Conservation (phyloP, 1,139 yeast species). For the Suhomyces bolitotheri region DNA sequence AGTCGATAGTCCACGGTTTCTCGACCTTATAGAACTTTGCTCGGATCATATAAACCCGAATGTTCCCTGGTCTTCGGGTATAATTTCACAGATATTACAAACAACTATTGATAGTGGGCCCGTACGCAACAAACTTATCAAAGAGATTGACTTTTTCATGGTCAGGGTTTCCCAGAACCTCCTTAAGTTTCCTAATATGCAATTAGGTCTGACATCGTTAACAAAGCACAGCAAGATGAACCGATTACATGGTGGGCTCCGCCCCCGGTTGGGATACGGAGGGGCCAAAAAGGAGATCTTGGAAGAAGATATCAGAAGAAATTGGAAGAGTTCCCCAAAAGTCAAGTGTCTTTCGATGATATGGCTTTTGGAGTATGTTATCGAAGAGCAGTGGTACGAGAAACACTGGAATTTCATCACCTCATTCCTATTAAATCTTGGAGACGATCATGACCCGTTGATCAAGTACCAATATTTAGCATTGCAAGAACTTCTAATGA, state of each 20-base stretch:
- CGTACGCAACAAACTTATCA: not conserved
- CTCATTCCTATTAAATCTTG: constrained; percentile 49
- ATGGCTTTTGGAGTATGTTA: constrained; percentile 27
- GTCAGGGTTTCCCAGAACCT: constrained; percentile 8
- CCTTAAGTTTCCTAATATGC: constrained; percentile 5
- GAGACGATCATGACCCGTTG: constrained; percentile 51
- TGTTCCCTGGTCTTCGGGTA: constrained; percentile 30
- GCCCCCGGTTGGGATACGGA: constrained; percentile 32
- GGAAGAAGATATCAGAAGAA: constrained; percentile 25
- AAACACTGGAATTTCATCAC: constrained; percentile 47
- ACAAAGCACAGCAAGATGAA: not conserved
- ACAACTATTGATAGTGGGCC: constrained; percentile 9
- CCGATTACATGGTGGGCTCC: constrained; percentile 23
- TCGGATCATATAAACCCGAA: constrained; percentile 31
- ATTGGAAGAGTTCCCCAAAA: constrained; percentile 36
- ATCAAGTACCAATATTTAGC: constrained; percentile 47
- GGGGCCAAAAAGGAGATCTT: constrained; percentile 21
- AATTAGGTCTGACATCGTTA: constrained; percentile 1
- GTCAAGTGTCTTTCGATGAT: constrained; percentile 29
- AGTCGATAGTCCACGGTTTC: not conserved
- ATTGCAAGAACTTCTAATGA: constrained; percentile 23
- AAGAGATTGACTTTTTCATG: constrained; percentile 4
- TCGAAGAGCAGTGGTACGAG: constrained; percentile 17
- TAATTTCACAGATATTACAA: constrained; percentile 19
- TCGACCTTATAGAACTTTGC: constrained; percentile 6